Conservation (phyloP, 331 rosid genomes). For the Saraca asoca region DNA sequence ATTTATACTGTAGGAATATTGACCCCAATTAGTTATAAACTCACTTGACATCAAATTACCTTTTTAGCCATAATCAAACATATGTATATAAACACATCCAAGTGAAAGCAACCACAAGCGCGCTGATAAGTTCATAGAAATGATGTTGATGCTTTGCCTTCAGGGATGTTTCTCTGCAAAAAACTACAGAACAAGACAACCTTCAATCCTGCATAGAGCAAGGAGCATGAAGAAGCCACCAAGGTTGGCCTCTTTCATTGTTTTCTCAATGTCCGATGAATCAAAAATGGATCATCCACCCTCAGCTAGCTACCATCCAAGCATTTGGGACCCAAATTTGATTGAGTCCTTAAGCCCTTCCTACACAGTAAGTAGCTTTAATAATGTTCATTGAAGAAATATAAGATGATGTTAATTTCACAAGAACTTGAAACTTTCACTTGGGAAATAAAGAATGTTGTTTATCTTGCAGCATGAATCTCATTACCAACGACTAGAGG, state of each 20-base stretch:
- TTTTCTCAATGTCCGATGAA: neutral
- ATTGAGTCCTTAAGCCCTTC: constrained; percentile 35
- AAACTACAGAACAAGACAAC: neutral
- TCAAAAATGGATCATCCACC: constrained; percentile 12
- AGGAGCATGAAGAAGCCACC: neutral
- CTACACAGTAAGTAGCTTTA: constrained; percentile 4
- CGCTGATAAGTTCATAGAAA: no score
- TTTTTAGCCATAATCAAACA: no score
- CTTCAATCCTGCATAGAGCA: neutral
- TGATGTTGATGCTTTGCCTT: no score
- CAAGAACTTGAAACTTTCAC: no score
- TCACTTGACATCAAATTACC: no score
- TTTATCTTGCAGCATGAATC: constrained; percentile 31
- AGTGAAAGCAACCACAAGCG: no score
- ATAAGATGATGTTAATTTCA: no score
- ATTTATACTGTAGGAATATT: no score
- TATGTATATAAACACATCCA: no score
- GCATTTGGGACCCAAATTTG: constrained; percentile 32
- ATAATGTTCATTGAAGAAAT: no score
- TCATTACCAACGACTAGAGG: constrained; percentile 27
- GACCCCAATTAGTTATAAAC: no score
- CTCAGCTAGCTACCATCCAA: constrained; percentile 45
- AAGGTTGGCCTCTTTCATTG: neutral
- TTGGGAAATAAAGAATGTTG: neutral
- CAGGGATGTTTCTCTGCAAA: no score